Evolutionary conservation across 1,284 basidiomycete genomes (phyloP).

Genomic region (Rhodotorula sp.): DNA sequence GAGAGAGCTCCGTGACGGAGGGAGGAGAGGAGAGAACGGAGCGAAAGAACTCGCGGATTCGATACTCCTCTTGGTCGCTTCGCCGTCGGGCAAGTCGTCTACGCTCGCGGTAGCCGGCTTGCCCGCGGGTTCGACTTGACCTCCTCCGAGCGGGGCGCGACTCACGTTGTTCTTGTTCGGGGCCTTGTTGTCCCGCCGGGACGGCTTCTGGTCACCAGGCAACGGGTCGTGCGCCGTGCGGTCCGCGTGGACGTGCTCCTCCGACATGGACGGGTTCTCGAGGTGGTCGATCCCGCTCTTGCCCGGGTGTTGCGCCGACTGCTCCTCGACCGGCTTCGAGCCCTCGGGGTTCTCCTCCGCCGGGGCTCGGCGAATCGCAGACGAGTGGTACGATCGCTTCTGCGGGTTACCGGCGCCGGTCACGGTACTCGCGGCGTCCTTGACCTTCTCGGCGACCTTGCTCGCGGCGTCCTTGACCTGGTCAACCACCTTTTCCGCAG

Average conservation of each 20-base stretch:
- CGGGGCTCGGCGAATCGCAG: neutral
- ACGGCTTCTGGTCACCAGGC: slow-evolving; percentile 6
- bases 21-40: neutral
- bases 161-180: slow-evolving; percentile 10
- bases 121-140: neutral
- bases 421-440: slow-evolving; percentile 12
- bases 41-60: slow-evolving; percentile 1
- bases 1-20: neutral
- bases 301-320: slow-evolving; percentile 20
- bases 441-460: slow-evolving; percentile 12
- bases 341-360: neutral
- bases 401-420: slow-evolving; percentile 6
- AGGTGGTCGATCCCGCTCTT: slow-evolving; percentile 31
- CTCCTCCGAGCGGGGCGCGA: neutral
- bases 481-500: neutral
- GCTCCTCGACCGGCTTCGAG: slow-evolving; percentile 4
- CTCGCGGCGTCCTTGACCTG: slow-evolving; percentile 11
- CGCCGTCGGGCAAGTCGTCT: slow-evolving; percentile 15
- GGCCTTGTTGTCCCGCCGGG: slow-evolving; percentile 8
- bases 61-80: slow-evolving; percentile 1
- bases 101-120: neutral
- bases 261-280: slow-evolving; percentile 25
- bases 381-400: slow-evolving; percentile 18
- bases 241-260: slow-evolving; percentile 35
- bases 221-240: slow-evolving; percentile 24